Evolutionary conservation across 2,329 filamentous ascomycete species (phyloP), one percentile per base, ranked within the genome.

Genomic region (Sporothrix inflata): DNA sequence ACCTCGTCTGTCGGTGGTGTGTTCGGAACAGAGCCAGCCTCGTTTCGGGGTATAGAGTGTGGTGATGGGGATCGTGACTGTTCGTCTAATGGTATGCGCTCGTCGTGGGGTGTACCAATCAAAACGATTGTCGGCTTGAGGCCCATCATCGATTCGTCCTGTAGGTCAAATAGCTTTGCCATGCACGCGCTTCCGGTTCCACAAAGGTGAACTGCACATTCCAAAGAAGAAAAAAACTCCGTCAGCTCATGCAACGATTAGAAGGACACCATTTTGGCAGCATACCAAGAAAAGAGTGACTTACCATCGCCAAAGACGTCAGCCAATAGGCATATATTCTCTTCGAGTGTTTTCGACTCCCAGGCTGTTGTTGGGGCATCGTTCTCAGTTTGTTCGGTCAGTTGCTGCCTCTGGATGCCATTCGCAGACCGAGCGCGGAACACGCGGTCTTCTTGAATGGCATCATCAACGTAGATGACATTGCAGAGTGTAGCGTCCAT

Each of bases 391-490:
- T 38, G 21, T 3, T 38, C 27, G 14, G 14, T 27, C 12, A 40
- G 14, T 40, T 55, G 66, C 19, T 40, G 27, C 1, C 60, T 47
- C 40, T 30, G 47, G 57, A 77, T 74, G 51, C 76, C 75, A 53
- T 76, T 75, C 71, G 74, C 75, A 38, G 75, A 65, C 75, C 75
- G 72, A 69, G 80, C 76, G 57, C 76, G 78, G 53, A 87, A 79
- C 68, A 83, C 78, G 72, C 84, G 82, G 76, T 87, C 83, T 73
- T 84, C 79, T 76, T 80, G 81, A 74, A 87, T 84, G 74, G 83
- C 81, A 77, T 85, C 85, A 81, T 89, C 86, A 76, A 89, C 86
- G 76, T 89, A 90, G 74, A 90, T 86, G 75, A 89, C 84, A 79
- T 89, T 86, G 79, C 86, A 89, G 73, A 82, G 81, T 77, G 85